Evolutionary conservation across 148 eudicot genomes (phyloP), one percentile per base, ranked within the genome.

Genomic region (Spergularia bocconei): DNA sequence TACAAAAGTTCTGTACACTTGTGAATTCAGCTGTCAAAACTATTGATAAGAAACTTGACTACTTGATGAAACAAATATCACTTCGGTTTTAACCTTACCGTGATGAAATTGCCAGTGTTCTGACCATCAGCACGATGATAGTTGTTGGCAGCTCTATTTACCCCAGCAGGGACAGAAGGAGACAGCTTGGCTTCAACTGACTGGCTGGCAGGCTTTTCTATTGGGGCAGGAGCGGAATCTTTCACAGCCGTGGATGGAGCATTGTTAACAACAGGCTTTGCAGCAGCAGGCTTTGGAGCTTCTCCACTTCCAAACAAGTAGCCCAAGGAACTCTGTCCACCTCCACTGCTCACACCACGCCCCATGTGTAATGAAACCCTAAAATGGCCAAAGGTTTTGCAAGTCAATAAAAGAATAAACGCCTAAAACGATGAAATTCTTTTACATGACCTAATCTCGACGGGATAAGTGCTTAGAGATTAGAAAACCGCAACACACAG

Each of bases 341-440:
- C 98, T 23, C 98, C 98, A 77, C 93, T 84, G 91, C 98, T 93
- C 64, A 89, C 96, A 48, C 98, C 98, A 79, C 96, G 96, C 65
- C 93, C 90, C 98, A 93, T 93, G 11, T 56, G 57, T 63, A 54
- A 74, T 36, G 12, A 78, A 64, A 29, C 79, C 68, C 75, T 56
- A 56, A 6, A 33, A 21, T 7, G 41, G 47, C 39, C 36, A 74
- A 71, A 39, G 16, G 13, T 47, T 33, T 53, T 39, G 0, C 67
- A 53, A 67, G 38, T 61, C 54, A 68, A 15, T 25, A 61, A n/a
- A 17, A 48, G 7, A 44, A 62, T 11, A 58, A 38, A 44, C 8
- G 48, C 59, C 59, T 55, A 55, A 4, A 17, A 5, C 15, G 15
- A 55, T n/a, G 17, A 33, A 21, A n/a, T 33, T 59, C 69, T 47